Conservation (phyloP, 2,329 filamentous ascomycete species). For the Xylariaceae sp. region DNA sequence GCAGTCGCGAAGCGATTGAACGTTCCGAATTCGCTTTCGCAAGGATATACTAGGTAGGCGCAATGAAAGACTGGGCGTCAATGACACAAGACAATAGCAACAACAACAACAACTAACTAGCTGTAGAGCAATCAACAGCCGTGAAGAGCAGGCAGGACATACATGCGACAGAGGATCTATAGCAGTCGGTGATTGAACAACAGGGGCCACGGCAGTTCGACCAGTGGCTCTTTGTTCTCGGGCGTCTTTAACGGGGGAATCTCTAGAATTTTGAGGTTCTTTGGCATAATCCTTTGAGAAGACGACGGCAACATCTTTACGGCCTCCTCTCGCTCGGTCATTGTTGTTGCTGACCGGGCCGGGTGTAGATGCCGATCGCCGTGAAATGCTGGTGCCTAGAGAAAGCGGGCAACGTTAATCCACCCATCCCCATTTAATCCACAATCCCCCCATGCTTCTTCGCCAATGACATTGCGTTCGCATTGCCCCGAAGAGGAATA, state of each 20-base stretch:
- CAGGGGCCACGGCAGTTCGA: slow-evolving; percentile 14
- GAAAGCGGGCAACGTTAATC: background rate
- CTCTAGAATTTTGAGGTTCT: slow-evolving; percentile 22
- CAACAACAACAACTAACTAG: background rate
- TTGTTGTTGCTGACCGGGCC: slow-evolving; percentile 16
- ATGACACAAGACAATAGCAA: background rate
- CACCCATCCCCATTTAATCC: background rate
- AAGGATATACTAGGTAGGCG: slow-evolving; percentile 43
- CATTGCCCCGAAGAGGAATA: no score
- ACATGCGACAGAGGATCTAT: slow-evolving; percentile 67
- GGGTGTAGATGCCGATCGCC: slow-evolving; percentile 12
- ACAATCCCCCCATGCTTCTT: no score
- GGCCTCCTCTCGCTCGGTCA: slow-evolving; percentile 24
- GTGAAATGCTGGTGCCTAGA: slow-evolving; percentile 26
- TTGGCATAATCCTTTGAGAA: slow-evolving; percentile 23
- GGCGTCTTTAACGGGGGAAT: slow-evolving; percentile 8
- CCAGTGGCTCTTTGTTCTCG: slow-evolving; percentile 17
- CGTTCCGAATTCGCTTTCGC: slow-evolving; percentile 32
- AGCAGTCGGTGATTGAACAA: slow-evolving; percentile 33
- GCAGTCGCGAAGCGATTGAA: slow-evolving; percentile 41
- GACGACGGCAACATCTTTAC: slow-evolving; percentile 20
- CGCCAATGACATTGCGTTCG: no score
- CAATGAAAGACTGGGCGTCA: slow-evolving; percentile 2
- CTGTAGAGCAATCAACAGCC: no score
- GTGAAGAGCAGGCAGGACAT: slow-evolving; percentile 28